These are phyloP conservation scores for Cadophora gregata DNA, from an alignment of 2,329 filamentous ascomycete genomes.

Conservation along the genomic window DNA sequence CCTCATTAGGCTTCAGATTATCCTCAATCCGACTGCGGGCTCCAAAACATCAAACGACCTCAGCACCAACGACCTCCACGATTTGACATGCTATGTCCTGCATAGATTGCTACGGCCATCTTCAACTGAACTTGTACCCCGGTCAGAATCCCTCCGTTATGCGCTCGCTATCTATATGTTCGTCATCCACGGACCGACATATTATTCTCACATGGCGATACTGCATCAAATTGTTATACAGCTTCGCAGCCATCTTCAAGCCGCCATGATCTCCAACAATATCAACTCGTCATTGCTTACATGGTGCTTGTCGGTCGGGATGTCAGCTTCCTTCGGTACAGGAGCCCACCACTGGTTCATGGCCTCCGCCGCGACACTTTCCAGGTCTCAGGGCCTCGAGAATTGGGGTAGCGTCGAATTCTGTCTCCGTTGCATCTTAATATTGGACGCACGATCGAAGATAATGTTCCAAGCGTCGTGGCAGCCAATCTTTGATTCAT, in stretches of 20 bases:
- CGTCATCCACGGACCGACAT: slow-evolving; percentile 59
- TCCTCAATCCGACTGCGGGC: slow-evolving; percentile 47
- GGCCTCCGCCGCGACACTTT: slow-evolving; percentile 34
- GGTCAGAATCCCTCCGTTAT: slow-evolving; percentile 54
- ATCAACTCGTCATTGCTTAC: slow-evolving; percentile 43
- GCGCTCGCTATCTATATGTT: slow-evolving; percentile 58
- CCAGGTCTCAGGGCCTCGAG: slow-evolving; percentile 13
- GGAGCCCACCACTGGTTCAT: slow-evolving; percentile 43
- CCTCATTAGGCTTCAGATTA: slow-evolving; percentile 29
- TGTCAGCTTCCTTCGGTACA: slow-evolving; percentile 46
- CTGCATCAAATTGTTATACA: slow-evolving; percentile 45
- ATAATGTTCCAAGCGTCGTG: slow-evolving; percentile 41
- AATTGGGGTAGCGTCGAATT: slow-evolving; percentile 38
- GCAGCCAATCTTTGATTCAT: slow-evolving; percentile 36
- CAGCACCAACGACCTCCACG: slow-evolving; percentile 55
- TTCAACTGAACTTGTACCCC: slow-evolving; percentile 29
- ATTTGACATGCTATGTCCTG: slow-evolving; percentile 60
- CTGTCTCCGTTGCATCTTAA: slow-evolving; percentile 41
- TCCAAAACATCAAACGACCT: slow-evolving; percentile 41
- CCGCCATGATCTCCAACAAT: slow-evolving; percentile 23
- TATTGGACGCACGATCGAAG: slow-evolving; percentile 40
- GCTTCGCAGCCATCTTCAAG: slow-evolving; percentile 45
- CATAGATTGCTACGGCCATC: slow-evolving; percentile 52
- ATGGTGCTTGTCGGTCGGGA: slow-evolving; percentile 52
- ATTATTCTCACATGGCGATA: slow-evolving; percentile 57